Percentiles rank a stretch among this genome's conserved stretches.
Conservation (phyloP, 768 basidiomycete genomes). For the Lepiota brunneoincarnata region DNA sequence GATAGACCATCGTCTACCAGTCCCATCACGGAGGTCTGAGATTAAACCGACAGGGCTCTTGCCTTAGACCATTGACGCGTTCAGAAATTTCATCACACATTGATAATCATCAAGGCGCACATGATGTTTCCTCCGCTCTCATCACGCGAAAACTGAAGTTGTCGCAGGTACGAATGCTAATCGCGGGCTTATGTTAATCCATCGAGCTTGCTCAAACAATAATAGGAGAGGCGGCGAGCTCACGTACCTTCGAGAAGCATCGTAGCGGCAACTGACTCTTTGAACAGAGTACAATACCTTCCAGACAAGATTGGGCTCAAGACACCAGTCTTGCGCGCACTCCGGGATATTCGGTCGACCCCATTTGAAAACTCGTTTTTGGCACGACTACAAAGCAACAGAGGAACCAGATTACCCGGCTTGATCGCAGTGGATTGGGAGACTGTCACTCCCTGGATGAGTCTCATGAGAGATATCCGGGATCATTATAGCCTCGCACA, state of each 20-base stretch:
- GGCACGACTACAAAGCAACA: constrained; percentile 55
- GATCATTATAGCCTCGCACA: constrained; percentile 61
- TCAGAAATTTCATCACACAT: constrained; percentile 38
- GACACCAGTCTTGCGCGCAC: constrained; percentile 40
- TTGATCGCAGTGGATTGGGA: constrained; percentile 72
- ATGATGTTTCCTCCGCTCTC: constrained; percentile 24
- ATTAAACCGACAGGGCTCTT: constrained; percentile 26
- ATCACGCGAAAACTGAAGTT: constrained; percentile 45
- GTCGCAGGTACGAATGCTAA: neutral
- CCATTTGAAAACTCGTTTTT: constrained; percentile 65
- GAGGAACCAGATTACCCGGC: constrained; percentile 25
- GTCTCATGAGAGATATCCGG: constrained; percentile 68
- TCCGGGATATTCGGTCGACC: constrained; percentile 58
- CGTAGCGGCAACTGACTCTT: constrained; percentile 14
- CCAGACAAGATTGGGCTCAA: neutral
- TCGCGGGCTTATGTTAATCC: neutral
- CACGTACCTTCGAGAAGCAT: constrained; percentile 19
- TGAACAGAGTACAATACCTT: neutral
- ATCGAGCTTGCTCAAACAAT: neutral
- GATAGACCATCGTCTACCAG: constrained; percentile 11
- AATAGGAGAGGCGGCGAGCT: constrained; percentile 30
- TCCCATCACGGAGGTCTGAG: neutral
- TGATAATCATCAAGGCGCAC: constrained; percentile 17
- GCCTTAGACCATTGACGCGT: constrained; percentile 38
- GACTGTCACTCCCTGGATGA: constrained; percentile 68